A percentile compares a stretch with the other conserved stretches of the same genome.
Conservation (phyloP, 2,329 filamentous ascomycete genomes). For the Aureobasidium sp. region DNA sequence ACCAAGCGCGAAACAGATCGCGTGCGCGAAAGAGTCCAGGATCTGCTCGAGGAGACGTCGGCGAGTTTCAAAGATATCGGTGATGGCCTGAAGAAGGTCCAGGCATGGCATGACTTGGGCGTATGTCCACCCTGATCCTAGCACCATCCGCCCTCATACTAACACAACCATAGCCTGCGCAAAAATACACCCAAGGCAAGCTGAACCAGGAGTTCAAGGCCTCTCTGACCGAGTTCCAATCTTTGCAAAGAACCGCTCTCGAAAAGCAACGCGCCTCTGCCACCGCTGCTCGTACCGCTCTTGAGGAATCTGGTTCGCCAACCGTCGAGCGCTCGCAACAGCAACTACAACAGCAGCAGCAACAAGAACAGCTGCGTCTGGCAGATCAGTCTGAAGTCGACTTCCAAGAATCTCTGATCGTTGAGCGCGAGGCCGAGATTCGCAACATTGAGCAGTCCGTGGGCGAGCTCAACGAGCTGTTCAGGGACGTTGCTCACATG, state of each 20-base stretch:
- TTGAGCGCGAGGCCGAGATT: conserved; percentile 94
- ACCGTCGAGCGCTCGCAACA: conserved; percentile 43
- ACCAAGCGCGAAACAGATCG: conserved; percentile 87
- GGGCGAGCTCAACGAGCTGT: conserved; percentile 89
- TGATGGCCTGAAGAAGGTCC: conserved; percentile 86
- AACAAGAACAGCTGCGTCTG: conserved; percentile 63
- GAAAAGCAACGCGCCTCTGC: conserved; percentile 89
- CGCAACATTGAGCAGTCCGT: conserved; percentile 96
- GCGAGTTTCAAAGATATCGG: conserved; percentile 84
- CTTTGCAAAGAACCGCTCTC: conserved; percentile 77
- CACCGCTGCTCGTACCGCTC: conserved; percentile 69
- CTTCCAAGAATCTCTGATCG: conserved; percentile 91
- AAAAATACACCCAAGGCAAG: conserved; percentile 95
- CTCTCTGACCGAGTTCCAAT: conserved; percentile 83
- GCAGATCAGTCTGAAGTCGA: conserved; percentile 92
- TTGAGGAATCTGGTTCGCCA: conserved; percentile 47
- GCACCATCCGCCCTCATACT: neutral
- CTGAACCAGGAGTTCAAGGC: conserved; percentile 88
- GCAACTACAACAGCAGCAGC: conserved; percentile 46
- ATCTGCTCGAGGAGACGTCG: conserved; percentile 76
- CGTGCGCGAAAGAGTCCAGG: conserved; percentile 82
- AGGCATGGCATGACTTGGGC: conserved; percentile 62
- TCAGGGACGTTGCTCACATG: conserved; percentile 96
- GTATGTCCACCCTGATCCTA: conserved; percentile 40
- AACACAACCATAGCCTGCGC: conserved; percentile 58